Evolutionary conservation across 768 basidiomycete genomes (phyloP).

Genomic region (Tylopilus subfusipes): DNA sequence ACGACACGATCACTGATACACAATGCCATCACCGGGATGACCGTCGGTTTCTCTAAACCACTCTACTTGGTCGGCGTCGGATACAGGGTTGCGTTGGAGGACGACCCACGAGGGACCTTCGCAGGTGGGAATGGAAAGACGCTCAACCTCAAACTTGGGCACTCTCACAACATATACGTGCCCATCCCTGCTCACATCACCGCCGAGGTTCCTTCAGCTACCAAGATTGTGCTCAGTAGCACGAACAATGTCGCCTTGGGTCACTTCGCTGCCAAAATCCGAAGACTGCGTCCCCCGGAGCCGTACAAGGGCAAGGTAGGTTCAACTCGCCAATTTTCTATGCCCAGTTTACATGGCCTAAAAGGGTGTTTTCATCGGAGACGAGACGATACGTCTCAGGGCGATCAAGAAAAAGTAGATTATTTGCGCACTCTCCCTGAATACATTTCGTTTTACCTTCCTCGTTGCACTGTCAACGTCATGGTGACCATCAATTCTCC

Average conservation of each 20-base stretch:
- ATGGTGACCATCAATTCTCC: neutral
- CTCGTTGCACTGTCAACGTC: neutral
- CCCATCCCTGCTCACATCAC: constrained; percentile 80
- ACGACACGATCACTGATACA: constrained; percentile 84
- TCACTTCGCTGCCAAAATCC: constrained; percentile 82
- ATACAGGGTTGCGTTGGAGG: constrained; percentile 84
- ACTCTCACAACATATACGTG: constrained; percentile 82
- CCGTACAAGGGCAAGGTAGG: constrained; percentile 97
- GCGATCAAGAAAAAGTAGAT: constrained; percentile 92
- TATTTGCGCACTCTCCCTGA: constrained; percentile 2
- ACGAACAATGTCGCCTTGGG: constrained; percentile 88
- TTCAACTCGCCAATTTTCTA: neutral
- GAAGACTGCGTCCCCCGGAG: constrained; percentile 84
- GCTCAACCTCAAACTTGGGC: constrained; percentile 90
- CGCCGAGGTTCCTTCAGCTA: constrained; percentile 75
- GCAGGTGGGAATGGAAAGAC: constrained; percentile 60
- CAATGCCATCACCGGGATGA: constrained; percentile 89
- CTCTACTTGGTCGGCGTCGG: constrained; percentile 93
- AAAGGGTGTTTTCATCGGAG: constrained; percentile 92
- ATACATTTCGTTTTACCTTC: constrained; percentile 1
- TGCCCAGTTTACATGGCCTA: constrained; percentile 3
- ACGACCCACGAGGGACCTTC: constrained; percentile 60
- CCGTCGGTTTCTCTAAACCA: constrained; percentile 79
- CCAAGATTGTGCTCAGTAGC: constrained; percentile 78
- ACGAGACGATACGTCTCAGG: constrained; percentile 88